Evolutionary conservation across 1,284 basidiomycete genomes (phyloP).

Genomic region (Puccinia polysora): DNA sequence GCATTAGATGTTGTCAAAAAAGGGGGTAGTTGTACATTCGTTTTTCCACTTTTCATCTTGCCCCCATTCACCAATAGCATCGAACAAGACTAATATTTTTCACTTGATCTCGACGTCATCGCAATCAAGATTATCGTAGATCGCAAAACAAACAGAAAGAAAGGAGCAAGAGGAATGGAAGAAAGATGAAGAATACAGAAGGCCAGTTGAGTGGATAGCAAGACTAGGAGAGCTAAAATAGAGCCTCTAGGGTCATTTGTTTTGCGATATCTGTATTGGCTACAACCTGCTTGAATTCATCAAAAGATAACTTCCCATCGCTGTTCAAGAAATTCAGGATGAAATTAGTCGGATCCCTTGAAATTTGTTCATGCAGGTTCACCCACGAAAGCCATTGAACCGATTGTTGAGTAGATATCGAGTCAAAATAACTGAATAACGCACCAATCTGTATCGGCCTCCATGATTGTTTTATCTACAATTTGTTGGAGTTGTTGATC

Average conservation of each 20-base stretch:
- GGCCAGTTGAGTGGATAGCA: no score
- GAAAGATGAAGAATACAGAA: not conserved
- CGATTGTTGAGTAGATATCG: not conserved
- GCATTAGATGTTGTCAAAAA: no score
- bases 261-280: conserved; percentile 93
- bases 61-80: no score
- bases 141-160: not conserved
- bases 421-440: conserved; percentile 43
- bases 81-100: no score
- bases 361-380: no score
- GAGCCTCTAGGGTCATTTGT: conserved; percentile 95
- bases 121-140: no score
- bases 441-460: conserved; percentile 86
- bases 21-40: no score
- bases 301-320: conserved; percentile 93
- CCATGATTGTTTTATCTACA: conserved; percentile 99
- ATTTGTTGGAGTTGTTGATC: conserved; percentile 99
- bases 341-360: no score
- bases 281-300: conserved; percentile 94
- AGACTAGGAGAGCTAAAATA: conserved; percentile 66
- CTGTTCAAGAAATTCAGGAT: conserved; percentile 51
- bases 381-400: not conserved
- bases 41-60: no score
- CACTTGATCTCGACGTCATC: no score
- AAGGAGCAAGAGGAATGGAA: not conserved